phyloP scores from a whole-genome alignment of 139 green algal species.

The Mesotaenium endlicherianum region DNA sequence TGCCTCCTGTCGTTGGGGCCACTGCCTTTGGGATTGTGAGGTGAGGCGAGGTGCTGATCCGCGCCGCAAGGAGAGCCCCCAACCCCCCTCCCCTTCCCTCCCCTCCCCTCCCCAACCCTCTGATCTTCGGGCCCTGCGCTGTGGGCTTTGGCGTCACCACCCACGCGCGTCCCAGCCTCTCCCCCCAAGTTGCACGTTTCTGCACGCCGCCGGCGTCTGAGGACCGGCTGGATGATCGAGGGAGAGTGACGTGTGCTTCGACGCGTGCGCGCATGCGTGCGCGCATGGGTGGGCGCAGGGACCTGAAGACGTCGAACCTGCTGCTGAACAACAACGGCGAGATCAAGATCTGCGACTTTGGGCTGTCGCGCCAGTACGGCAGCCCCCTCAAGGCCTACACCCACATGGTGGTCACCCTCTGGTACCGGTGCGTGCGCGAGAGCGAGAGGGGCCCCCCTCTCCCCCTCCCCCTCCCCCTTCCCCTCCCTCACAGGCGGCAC shows the following conservation, averaged over 20 bases:
- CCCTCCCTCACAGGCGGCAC: too few species aligned
- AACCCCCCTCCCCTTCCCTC: not conserved
- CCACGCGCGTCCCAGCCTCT: too few species aligned
- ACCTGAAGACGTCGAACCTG: constrained; percentile 96
- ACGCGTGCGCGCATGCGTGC: constrained; percentile 1
- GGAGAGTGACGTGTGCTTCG: not conserved
- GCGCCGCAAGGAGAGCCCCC: not conserved
- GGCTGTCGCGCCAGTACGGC: constrained; percentile 81
- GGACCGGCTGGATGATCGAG: too few species aligned
- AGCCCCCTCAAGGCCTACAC: constrained; percentile 68
- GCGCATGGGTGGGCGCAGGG: constrained; percentile 30
- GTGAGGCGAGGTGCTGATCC: too few species aligned
- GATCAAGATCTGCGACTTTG: constrained; percentile 99
- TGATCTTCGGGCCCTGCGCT: not conserved
- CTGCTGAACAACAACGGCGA: constrained; percentile 91
- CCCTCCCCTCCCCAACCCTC: not conserved
- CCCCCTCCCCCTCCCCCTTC: too few species aligned
- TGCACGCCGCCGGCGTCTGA: too few species aligned
- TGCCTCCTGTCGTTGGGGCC: too few species aligned
- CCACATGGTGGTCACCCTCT: constrained; percentile 80
- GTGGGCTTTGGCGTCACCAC: not conserved
- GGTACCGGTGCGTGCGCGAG: constrained; percentile 62
- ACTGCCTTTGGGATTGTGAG: too few species aligned
- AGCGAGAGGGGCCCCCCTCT: too few species aligned
- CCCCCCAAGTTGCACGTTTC: too few species aligned